phyloP scores from a whole-genome alignment of 108 stramenopile genomes.

The Chaetoceros muelleri region DNA sequence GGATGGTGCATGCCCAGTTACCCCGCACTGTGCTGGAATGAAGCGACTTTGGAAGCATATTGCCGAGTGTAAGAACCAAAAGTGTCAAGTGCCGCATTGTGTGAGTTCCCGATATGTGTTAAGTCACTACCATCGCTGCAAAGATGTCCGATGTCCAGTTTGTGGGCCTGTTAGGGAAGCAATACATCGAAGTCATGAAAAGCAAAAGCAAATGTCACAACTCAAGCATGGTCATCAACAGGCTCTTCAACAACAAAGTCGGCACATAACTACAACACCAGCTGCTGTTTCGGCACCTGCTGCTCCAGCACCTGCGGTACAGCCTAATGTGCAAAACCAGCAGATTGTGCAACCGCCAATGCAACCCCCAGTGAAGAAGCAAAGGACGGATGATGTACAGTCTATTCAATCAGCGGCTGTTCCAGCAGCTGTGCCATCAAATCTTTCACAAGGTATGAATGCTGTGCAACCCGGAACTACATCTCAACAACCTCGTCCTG shows the following conservation, averaged over 20 bases:
- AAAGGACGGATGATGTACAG: background rate
- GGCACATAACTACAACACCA: slow-evolving; percentile 51
- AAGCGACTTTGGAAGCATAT: slow-evolving; percentile 98
- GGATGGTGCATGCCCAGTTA: slow-evolving; percentile 87
- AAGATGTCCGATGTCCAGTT: slow-evolving; percentile 94
- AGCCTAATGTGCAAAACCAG: background rate
- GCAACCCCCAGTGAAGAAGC: background rate
- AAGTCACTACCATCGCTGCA: slow-evolving; percentile 97
- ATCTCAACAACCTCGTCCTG: slow-evolving; percentile 13
- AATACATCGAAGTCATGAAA: slow-evolving; percentile 91
- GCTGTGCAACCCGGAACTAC: background rate
- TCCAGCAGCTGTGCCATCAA: background rate
- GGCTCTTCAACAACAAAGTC: slow-evolving; percentile 71
- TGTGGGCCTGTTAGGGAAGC: slow-evolving; percentile 98
- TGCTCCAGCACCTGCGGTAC: slow-evolving; percentile 6
- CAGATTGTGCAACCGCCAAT: too few relatives aligned
- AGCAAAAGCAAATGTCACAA: slow-evolving; percentile 76
- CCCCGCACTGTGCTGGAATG: slow-evolving; percentile 97
- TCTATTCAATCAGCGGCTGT: background rate
- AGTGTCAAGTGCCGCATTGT: slow-evolving; percentile 94
- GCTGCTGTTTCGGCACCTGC: background rate
- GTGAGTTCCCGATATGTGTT: slow-evolving; percentile 96
- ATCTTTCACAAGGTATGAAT: background rate
- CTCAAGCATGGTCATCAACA: slow-evolving; percentile 12
- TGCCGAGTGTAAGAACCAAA: slow-evolving; percentile 96